Evolutionary conservation across 1,139 yeast species (phyloP).

Genomic region (Yamadazyma jaroonii): DNA sequence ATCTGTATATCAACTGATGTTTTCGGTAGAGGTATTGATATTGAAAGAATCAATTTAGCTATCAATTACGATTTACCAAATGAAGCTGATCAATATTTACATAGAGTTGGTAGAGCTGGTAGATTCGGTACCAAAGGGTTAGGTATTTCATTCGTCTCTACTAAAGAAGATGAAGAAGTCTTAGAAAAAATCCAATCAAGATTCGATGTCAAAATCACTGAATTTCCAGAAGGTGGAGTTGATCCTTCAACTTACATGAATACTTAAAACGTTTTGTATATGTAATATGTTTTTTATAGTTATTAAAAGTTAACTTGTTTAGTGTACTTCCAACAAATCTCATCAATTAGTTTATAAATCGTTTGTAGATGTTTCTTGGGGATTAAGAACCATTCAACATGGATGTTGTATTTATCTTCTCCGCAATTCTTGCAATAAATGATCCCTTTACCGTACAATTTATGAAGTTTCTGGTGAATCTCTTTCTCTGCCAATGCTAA

Average conservation of each 20-base stretch:
- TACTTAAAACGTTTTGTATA: slow-evolving; percentile 52
- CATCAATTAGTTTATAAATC: slow-evolving; percentile 42
- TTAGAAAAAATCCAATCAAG: slow-evolving; percentile 93
- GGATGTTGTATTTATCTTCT: slow-evolving; percentile 31
- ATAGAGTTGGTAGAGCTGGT: slow-evolving; percentile 99
- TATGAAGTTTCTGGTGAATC: slow-evolving; percentile 37
- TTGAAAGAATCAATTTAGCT: slow-evolving; percentile 96
- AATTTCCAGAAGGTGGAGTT: slow-evolving; percentile 97
- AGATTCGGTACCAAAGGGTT: slow-evolving; percentile 99
- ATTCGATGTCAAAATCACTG: slow-evolving; percentile 92
- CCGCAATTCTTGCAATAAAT: slow-evolving; percentile 41
- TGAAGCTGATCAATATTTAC: slow-evolving; percentile 97
- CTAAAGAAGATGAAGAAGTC: slow-evolving; percentile 85
- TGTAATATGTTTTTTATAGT: background rate
- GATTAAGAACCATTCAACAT: slow-evolving; percentile 58
- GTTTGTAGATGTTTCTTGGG: slow-evolving; percentile 39
- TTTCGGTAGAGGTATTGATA: slow-evolving; percentile 99
- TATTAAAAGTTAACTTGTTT: background rate
- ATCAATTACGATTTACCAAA: slow-evolving; percentile 90
- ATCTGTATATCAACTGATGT: slow-evolving; percentile 98
- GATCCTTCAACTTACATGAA: slow-evolving; percentile 98
- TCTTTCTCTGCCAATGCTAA: slow-evolving; percentile 37
- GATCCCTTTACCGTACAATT: slow-evolving; percentile 42
- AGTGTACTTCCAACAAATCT: slow-evolving; percentile 4
- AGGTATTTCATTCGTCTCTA: slow-evolving; percentile 86